These are phyloP conservation scores for Penicillium thymicola DNA, from an alignment of 2,329 filamentous ascomycete species.

Conservation along the genomic window DNA sequence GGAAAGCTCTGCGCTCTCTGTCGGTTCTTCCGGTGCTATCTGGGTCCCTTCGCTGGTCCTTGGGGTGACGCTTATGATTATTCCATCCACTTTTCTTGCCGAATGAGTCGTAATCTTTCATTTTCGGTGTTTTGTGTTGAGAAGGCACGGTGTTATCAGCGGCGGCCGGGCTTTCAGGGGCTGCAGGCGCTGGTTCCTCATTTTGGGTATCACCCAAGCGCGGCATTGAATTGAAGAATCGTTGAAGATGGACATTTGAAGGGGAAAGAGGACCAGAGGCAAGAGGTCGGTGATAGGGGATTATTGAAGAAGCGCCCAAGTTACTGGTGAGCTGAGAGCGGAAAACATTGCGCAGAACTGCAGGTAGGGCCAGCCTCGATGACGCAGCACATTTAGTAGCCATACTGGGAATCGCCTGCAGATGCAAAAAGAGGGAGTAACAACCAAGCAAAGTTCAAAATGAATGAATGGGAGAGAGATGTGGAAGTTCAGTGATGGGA, in stretches of 20 bases:
- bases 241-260: neutral
- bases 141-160: neutral
- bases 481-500: neutral
- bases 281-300: neutral
- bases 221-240: neutral
- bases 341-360: conserved; percentile 24
- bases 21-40: conserved; percentile 1
- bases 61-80: neutral
- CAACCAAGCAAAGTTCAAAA: conserved; percentile 2
- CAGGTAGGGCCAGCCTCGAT: conserved; percentile 26
- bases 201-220: neutral
- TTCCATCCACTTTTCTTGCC: neutral
- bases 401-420: conserved; percentile 13
- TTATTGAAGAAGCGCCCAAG: conserved; percentile 5
- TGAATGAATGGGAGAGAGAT: neutral
- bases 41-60: neutral
- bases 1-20: conserved; percentile 8
- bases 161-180: neutral
- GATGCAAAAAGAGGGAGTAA: neutral
- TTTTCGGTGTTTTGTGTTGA: neutral
- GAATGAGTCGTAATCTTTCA: neutral
- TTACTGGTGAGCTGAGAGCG: conserved; percentile 21
- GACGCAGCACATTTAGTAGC: conserved; percentile 22
- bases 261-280: conserved; percentile 1
- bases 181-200: neutral